Evolutionary conservation across 1,284 basidiomycete species (phyloP).

Genomic region (Ustilago crameri): DNA sequence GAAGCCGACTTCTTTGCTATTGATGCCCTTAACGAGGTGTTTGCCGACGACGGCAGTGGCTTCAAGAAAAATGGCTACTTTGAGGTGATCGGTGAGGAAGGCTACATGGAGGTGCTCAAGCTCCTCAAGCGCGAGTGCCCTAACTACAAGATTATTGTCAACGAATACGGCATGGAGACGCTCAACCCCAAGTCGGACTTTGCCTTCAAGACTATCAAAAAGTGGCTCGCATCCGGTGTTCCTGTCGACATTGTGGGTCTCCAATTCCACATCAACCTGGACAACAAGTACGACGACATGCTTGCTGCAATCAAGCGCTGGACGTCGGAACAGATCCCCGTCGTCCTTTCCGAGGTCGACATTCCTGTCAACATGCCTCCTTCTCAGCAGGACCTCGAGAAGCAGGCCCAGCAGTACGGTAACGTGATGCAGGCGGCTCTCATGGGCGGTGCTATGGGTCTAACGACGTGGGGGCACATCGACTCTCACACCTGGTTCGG

Average conservation of each 20-base stretch:
- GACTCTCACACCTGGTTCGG: constrained; percentile 43
- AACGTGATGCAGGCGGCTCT: constrained; percentile 38
- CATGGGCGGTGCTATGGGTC: constrained; percentile 37
- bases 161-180: constrained; percentile 44
- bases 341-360: constrained; percentile 43
- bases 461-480: constrained; percentile 24
- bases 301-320: constrained; percentile 38
- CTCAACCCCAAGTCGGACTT: constrained; percentile 36
- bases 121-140: constrained; percentile 42
- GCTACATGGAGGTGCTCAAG: constrained; percentile 40
- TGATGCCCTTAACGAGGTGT: constrained; percentile 50
- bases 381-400: constrained; percentile 26
- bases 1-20: constrained; percentile 46
- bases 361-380: constrained; percentile 41
- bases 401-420: constrained; percentile 48
- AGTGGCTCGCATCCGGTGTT: constrained; percentile 38
- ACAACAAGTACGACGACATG: constrained; percentile 38
- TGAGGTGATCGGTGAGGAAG: constrained; percentile 44
- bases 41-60: constrained; percentile 32
- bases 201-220: constrained; percentile 51
- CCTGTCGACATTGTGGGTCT: constrained; percentile 34
- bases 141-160: constrained; percentile 42
- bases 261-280: constrained; percentile 32
- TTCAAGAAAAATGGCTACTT: constrained; percentile 52
- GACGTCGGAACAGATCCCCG: constrained; percentile 29